Conservation (phyloP, 2,329 filamentous ascomycete genomes). For the Shiraia sp. region DNA sequence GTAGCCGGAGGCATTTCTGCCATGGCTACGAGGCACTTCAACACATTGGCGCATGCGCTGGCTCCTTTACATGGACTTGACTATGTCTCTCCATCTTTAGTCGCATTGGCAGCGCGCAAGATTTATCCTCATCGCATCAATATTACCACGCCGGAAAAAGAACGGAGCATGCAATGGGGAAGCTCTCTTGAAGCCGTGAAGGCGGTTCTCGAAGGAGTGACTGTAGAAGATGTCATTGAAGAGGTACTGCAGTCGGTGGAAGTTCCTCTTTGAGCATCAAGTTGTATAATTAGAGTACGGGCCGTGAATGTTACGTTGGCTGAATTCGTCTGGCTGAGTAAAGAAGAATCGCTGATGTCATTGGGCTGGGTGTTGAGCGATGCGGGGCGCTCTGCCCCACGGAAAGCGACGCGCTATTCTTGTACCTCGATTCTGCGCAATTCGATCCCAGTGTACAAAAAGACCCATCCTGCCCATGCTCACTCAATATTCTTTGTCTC, state of each 20-base stretch:
- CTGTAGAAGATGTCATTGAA: constrained; percentile 60
- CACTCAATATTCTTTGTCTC: constrained; percentile 1
- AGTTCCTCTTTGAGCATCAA: constrained; percentile 52
- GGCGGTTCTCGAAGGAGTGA: constrained; percentile 64
- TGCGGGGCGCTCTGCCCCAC: no score
- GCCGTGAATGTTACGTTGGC: background rate
- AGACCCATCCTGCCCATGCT: background rate
- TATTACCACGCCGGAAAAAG: constrained; percentile 69
- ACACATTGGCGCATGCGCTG: constrained; percentile 69
- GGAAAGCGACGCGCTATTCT: background rate
- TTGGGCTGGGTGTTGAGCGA: no score
- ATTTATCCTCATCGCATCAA: constrained; percentile 84
- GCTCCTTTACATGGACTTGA: constrained; percentile 79
- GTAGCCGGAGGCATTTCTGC: constrained; percentile 79
- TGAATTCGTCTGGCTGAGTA: background rate
- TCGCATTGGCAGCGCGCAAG: constrained; percentile 81
- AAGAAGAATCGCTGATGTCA: background rate
- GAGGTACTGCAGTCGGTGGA: constrained; percentile 62
- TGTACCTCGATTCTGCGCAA: background rate
- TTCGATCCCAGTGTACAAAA: no score
- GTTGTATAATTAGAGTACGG: background rate
- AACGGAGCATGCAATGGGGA: constrained; percentile 92
- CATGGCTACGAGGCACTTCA: constrained; percentile 76
- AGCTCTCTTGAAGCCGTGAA: constrained; percentile 74
- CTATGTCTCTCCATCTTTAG: constrained; percentile 82